Percentiles rank a stretch among this genome's conserved stretches.
Conservation (phyloP, 2,329 filamentous ascomycete genomes). For the Monilinia fructicola region DNA sequence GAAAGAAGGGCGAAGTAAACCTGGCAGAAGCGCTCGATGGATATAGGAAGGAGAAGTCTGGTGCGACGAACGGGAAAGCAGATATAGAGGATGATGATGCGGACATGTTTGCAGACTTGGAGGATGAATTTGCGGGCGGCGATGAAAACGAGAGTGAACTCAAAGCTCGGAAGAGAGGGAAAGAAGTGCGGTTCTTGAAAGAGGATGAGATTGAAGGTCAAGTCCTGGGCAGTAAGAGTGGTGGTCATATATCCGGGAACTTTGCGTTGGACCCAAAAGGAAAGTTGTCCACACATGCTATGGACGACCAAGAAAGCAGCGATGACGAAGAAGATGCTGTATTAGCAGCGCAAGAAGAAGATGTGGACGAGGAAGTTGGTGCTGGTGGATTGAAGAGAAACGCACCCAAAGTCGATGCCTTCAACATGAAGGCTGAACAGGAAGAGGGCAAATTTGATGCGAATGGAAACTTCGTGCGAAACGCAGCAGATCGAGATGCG, state of each 20-base stretch:
- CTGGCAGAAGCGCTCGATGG: conserved; percentile 55
- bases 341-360: conserved; percentile 71
- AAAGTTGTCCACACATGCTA: conserved; percentile 42
- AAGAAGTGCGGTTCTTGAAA: conserved; percentile 62
- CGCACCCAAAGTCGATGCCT: conserved; percentile 91
- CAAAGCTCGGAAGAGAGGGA: conserved; percentile 57
- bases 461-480: conserved; percentile 85
- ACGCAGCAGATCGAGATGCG: conserved; percentile 84
- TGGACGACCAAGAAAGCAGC: conserved; percentile 48
- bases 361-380: conserved; percentile 84
- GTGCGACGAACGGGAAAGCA: conserved; percentile 40
- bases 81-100: conserved; percentile 65
- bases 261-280: conserved; percentile 60
- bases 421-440: conserved; percentile 88
- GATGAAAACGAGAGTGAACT: conserved; percentile 54
- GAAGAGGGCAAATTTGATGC: conserved; percentile 94
- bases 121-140: conserved; percentile 57
- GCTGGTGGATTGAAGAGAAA: conserved; percentile 88
- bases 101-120: conserved; percentile 81
- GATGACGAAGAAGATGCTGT: conserved; percentile 71
- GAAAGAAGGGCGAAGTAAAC: conserved; percentile 49
- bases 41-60: conserved; percentile 46
- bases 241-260: conserved; percentile 62
- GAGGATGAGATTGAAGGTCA: conserved; percentile 72
- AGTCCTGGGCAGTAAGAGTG: conserved; percentile 69